Percentiles rank a stretch among this genome's conserved stretches.
These are phyloP conservation scores for Hippophae rhamnoides DNA, from an alignment of 306 rosid genomes.

Conservation along the genomic window DNA sequence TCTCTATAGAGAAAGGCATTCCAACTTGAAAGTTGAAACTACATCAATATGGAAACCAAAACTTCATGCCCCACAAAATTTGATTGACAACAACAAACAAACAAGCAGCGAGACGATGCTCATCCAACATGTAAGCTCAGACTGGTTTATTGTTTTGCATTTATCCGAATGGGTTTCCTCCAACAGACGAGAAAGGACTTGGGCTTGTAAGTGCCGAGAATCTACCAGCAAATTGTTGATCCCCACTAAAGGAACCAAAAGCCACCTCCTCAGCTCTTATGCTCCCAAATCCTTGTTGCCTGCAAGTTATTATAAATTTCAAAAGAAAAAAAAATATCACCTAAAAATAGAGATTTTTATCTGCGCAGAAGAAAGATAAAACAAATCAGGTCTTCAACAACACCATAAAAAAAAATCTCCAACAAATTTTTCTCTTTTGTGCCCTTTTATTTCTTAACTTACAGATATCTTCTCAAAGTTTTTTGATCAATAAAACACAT, in stretches of 20 bases:
- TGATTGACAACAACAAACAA: constrained; percentile 26
- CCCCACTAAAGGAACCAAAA: constrained; percentile 47
- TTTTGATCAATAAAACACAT: background rate
- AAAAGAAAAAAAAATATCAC: no score
- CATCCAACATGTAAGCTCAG: constrained; percentile 21
- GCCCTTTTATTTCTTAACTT: background rate
- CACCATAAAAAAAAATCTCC: no score
- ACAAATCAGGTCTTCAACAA: no score
- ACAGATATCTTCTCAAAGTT: background rate
- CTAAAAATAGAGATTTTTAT: no score
- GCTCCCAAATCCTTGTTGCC: constrained; percentile 56
- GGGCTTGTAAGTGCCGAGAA: constrained; percentile 44
- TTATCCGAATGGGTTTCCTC: constrained; percentile 88
- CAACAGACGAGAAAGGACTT: constrained; percentile 37
- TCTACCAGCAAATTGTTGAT: constrained; percentile 44
- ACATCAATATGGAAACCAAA: constrained; percentile 22
- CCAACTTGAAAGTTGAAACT: constrained; percentile 7
- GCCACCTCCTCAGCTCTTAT: constrained; percentile 35
- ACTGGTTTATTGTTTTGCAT: constrained; percentile 12
- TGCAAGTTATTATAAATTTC: constrained; percentile 7
- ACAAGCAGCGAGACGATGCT: constrained; percentile 27
- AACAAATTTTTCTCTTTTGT: no score
- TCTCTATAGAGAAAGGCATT: constrained; percentile 16
- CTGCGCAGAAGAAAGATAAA: no score
- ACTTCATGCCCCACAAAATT: constrained; percentile 37